These are phyloP conservation scores for Taphrina wiesneri DNA, from an alignment of 1,139 yeast genomes.

Conservation along the genomic window DNA sequence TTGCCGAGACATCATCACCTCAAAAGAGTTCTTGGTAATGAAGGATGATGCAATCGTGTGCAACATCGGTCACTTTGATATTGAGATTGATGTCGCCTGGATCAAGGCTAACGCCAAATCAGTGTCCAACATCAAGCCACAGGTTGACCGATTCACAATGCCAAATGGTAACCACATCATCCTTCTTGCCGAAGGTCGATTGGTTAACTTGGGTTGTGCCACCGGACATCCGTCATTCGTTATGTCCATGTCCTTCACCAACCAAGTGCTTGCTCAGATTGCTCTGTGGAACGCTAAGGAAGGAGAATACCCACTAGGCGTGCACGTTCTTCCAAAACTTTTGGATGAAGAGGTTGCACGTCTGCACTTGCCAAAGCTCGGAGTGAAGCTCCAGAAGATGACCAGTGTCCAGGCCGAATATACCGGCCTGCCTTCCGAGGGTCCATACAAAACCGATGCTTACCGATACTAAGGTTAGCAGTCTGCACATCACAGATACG, in stretches of 20 bases:
- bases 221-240: constrained; percentile 99
- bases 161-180: constrained; percentile 90
- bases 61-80: constrained; percentile 99
- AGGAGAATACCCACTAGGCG: constrained; percentile 84
- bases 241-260: constrained; percentile 99
- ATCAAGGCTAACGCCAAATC: constrained; percentile 86
- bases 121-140: constrained; percentile 96
- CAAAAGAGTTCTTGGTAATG: constrained; percentile 84
- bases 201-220: constrained; percentile 99
- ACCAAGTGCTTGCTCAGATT: constrained; percentile 99
- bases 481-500: neutral
- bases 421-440: constrained; percentile 88
- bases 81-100: constrained; percentile 99
- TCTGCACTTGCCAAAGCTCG: constrained; percentile 93
- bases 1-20: constrained; percentile 96
- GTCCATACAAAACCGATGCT: constrained; percentile 98
- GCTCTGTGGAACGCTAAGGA: constrained; percentile 94
- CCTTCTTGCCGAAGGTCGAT: constrained; percentile 98
- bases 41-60: constrained; percentile 99
- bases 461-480: constrained; percentile 92
- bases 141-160: constrained; percentile 96
- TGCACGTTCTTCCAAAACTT: constrained; percentile 96
- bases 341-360: constrained; percentile 99
- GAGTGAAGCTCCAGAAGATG: constrained; percentile 82
- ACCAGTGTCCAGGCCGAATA: constrained; percentile 85